Evolutionary conservation across 257 asterid species (phyloP).

Genomic region (Solanum pennellii): DNA sequence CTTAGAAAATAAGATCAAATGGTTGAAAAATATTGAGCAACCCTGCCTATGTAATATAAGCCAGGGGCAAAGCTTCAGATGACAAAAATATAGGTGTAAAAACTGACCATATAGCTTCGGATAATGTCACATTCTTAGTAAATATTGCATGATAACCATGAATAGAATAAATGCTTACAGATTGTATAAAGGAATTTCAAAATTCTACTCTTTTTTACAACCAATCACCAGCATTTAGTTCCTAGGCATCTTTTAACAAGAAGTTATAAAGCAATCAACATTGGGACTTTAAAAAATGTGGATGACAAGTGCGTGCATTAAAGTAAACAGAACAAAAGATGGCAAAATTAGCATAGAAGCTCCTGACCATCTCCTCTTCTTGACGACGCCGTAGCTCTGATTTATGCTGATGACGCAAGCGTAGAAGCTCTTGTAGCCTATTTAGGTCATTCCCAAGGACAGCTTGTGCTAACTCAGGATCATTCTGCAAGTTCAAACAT

Average conservation of each 20-base stretch:
- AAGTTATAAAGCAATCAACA: not conserved
- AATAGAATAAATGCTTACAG: not conserved
- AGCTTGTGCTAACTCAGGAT: conserved; percentile 94
- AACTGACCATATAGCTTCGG: not conserved
- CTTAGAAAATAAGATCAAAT: not conserved
- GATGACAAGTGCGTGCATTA: not conserved
- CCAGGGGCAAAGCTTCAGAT: not conserved
- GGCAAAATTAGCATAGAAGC: not conserved
- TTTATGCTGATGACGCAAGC: conserved; percentile 61
- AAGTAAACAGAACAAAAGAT: not conserved
- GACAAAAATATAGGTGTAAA: not conserved
- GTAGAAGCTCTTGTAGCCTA: conserved; percentile 74
- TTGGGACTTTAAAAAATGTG: not conserved
- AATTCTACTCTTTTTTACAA: not conserved
- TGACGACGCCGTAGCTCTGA: conserved; percentile 61
- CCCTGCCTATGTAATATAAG: not conserved
- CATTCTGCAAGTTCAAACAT: conserved; percentile 47
- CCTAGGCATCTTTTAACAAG: not conserved
- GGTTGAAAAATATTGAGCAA: not conserved
- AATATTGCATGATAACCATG: not conserved
- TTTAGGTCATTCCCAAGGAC: conserved; percentile 85
- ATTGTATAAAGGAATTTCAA: not conserved
- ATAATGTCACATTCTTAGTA: not conserved
- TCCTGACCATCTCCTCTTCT: conserved; percentile 87
- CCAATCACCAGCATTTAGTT: not conserved